Conservation (phyloP, 352 stramenopile species). For the Pythium scleroteichum region DNA sequence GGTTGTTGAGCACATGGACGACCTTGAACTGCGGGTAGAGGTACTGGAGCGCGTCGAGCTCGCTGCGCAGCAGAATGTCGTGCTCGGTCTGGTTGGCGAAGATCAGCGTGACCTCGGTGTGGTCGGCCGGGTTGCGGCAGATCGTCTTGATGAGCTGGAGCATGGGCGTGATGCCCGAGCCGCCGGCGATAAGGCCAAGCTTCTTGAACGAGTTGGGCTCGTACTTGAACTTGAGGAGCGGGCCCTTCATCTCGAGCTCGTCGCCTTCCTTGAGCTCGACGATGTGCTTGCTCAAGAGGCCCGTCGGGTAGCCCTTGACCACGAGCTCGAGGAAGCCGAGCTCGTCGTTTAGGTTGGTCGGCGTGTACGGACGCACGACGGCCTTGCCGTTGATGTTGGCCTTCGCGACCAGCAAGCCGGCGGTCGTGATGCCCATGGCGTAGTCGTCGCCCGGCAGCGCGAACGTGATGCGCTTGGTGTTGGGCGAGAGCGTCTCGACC, state of each 20-base stretch:
- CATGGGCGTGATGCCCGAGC: conserved; percentile 91
- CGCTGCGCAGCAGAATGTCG: conserved; percentile 89
- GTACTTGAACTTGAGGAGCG: conserved; percentile 87
- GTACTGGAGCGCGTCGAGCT: conserved; percentile 82
- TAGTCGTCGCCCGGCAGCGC: conserved; percentile 55
- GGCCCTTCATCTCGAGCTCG: conserved; percentile 89
- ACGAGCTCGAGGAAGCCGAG: conserved; percentile 85
- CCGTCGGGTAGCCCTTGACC: conserved; percentile 89
- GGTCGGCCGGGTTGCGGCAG: conserved; percentile 79
- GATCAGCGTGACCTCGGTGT: conserved; percentile 64
- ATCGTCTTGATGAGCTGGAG: conserved; percentile 84
- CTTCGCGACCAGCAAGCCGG: conserved; percentile 65
- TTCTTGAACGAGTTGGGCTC: conserved; percentile 87
- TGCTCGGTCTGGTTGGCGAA: conserved; percentile 71
- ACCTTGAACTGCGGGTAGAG: conserved; percentile 82
- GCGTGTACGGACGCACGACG: conserved; percentile 87
- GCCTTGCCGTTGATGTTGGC: conserved; percentile 69
- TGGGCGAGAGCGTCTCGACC: conserved; percentile 69
- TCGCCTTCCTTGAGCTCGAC: conserved; percentile 83
- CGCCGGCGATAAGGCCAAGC: conserved; percentile 89
- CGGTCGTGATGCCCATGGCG: conserved; percentile 62
- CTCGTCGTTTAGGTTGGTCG: conserved; percentile 82
- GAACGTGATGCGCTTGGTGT: conserved; percentile 82
- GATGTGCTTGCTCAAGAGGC: conserved; percentile 87
- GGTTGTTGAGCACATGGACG: conserved; percentile 73